Evolutionary conservation across 1,284 basidiomycete genomes (phyloP).

Genomic region (Marasmius fiardii): DNA sequence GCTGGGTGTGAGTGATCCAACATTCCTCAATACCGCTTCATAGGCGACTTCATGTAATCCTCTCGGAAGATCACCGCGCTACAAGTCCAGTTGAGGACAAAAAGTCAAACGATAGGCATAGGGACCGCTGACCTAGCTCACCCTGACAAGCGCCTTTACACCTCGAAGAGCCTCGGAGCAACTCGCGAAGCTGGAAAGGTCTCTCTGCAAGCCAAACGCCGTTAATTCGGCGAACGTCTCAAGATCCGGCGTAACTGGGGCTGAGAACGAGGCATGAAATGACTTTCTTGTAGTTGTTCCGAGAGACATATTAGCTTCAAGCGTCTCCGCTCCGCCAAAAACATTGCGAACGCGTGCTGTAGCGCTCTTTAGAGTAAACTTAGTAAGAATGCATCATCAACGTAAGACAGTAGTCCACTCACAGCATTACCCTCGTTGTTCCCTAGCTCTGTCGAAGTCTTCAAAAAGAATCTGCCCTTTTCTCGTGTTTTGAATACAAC

Average conservation of each 20-base stretch:
- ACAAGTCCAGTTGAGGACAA: conserved; percentile 6
- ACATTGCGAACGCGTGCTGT: conserved; percentile 83
- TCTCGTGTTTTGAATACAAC: conserved; percentile 80
- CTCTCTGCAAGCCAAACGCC: conserved; percentile 62
- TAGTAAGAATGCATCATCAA: neutral
- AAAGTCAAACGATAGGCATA: conserved; percentile 9
- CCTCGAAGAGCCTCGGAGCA: conserved; percentile 68
- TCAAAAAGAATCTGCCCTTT: conserved; percentile 76
- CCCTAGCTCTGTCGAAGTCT: conserved; percentile 90
- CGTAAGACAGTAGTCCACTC: conserved; percentile 30
- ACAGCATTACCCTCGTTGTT: conserved; percentile 92
- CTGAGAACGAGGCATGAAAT: conserved; percentile 65
- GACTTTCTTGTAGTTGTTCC: conserved; percentile 89
- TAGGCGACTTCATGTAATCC: conserved; percentile 80
- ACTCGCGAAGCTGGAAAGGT: conserved; percentile 70
- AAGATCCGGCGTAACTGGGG: conserved; percentile 58
- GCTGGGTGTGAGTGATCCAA: conserved; percentile 65
- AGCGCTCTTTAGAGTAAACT: conserved; percentile 50
- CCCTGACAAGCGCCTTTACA: conserved; percentile 62
- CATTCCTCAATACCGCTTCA: conserved; percentile 75
- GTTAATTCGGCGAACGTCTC: conserved; percentile 59
- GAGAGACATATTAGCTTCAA: conserved; percentile 81
- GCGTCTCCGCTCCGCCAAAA: conserved; percentile 88
- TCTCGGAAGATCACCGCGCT: conserved; percentile 29
- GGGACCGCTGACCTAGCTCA: conserved; percentile 41